Percentiles rank a stretch among this genome's conserved stretches.
These are phyloP conservation scores for Colletotrichum sp. DNA, from an alignment of 2,329 filamentous ascomycete genomes.

Conservation along the genomic window DNA sequence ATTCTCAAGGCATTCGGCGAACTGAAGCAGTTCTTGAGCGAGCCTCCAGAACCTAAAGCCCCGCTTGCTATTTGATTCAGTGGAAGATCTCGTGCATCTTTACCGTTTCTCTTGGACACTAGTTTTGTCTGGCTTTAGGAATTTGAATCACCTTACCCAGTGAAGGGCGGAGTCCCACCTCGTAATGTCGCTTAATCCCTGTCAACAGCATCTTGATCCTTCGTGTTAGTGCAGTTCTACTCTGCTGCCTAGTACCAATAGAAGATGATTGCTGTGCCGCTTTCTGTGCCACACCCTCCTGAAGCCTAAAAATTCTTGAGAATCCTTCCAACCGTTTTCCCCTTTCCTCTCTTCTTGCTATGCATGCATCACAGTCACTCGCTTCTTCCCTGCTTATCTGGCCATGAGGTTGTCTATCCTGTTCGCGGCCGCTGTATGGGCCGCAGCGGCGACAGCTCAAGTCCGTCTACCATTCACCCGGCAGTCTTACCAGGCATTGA, in stretches of 20 bases:
- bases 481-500: not conserved
- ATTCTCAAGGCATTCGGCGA: conserved; percentile 28
- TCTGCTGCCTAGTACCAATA: not conserved
- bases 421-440: not conserved
- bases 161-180: not conserved
- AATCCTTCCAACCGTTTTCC: not conserved
- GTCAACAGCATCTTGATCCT: not conserved
- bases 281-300: not conserved
- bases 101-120: not conserved
- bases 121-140: not conserved
- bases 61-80: not conserved
- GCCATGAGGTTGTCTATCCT: conserved; percentile 3
- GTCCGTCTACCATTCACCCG: conserved; percentile 1
- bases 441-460: not conserved
- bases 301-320: not conserved
- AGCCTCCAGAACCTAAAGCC: not conserved
- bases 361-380: not conserved
- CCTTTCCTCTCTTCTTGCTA: not conserved
- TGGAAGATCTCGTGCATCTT: not conserved
- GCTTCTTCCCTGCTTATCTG: not conserved
- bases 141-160: not conserved
- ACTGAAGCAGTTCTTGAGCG: conserved; percentile 26
- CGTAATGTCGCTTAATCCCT: conserved; percentile 6
- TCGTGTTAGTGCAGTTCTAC: not conserved
- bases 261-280: not conserved